A percentile compares a stretch with the other conserved stretches of the same genome.
Conservation (phyloP, 106 monocot genomes). For the Cymbidium sinense region DNA sequence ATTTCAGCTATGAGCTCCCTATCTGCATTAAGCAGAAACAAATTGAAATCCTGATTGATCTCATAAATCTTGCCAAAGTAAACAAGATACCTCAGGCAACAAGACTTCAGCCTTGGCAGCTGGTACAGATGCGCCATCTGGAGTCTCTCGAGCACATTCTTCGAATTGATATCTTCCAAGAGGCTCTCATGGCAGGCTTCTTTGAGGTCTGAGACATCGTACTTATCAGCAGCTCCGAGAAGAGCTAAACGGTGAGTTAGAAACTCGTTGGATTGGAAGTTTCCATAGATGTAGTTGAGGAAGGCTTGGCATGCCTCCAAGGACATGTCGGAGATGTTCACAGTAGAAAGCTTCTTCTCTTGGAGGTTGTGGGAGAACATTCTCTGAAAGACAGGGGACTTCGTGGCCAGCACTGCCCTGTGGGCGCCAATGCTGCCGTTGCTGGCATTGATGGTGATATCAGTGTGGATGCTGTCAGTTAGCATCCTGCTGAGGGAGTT, state of each 20-base stretch:
- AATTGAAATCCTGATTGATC: slow-evolving; percentile 63
- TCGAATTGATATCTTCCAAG: slow-evolving; percentile 57
- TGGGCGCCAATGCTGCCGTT: slow-evolving; percentile 64
- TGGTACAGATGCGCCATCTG: slow-evolving; percentile 52
- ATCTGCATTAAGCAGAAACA: slow-evolving; percentile 44
- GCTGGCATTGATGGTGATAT: slow-evolving; percentile 66
- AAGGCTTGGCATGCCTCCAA: slow-evolving; percentile 59
- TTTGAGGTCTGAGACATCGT: slow-evolving; percentile 69
- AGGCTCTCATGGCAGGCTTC: slow-evolving; percentile 89
- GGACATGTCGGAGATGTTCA: slow-evolving; percentile 88
- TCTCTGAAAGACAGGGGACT: slow-evolving; percentile 71
- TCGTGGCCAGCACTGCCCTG: slow-evolving; percentile 71
- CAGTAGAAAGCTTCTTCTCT: slow-evolving; percentile 67
- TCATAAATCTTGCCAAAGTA: slow-evolving; percentile 84
- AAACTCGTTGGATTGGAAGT: slow-evolving; percentile 55
- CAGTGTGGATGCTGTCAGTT: slow-evolving; percentile 58
- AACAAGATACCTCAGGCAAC: slow-evolving; percentile 82
- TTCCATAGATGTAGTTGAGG: slow-evolving; percentile 78
- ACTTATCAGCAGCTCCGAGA: slow-evolving; percentile 72
- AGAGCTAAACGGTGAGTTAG: slow-evolving; percentile 55
- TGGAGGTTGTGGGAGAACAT: slow-evolving; percentile 85
- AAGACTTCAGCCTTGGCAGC: slow-evolving; percentile 45
- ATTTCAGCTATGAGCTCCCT: slow-evolving; percentile 75
- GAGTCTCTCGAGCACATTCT: slow-evolving; percentile 87
- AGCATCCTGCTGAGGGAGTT: slow-evolving; percentile 61